These are phyloP conservation scores for Cordyceps javanica DNA, from an alignment of 2,329 filamentous ascomycete genomes.

Conservation along the genomic window DNA sequence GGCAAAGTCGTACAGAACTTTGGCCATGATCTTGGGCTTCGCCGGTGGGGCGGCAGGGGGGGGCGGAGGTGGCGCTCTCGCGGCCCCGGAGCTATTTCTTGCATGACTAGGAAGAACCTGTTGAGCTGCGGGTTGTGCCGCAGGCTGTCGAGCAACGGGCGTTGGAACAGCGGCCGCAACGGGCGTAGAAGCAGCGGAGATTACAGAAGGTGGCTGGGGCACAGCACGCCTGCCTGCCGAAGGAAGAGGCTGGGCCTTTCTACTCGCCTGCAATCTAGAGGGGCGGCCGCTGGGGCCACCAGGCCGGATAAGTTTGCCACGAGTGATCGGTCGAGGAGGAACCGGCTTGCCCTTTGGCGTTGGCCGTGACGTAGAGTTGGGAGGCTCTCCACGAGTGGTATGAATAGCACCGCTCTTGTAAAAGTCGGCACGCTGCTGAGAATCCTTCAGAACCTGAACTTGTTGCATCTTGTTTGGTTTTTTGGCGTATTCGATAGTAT, in stretches of 20 bases:
- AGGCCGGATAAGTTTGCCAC: conserved; percentile 84
- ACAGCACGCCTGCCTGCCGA: conserved; percentile 28
- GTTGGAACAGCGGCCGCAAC: conserved; percentile 16
- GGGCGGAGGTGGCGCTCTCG: conserved; percentile 56
- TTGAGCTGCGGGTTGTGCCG: conserved; percentile 13
- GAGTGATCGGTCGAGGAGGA: conserved; percentile 83
- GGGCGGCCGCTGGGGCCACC: conserved; percentile 79
- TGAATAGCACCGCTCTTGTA: conserved; percentile 95
- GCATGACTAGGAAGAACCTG: conserved; percentile 41
- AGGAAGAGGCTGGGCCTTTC: conserved; percentile 39
- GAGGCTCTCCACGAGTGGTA: conserved; percentile 74
- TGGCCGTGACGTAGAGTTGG: conserved; percentile 74
- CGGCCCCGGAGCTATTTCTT: conserved; percentile 46
- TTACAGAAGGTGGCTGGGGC: conserved; percentile 29
- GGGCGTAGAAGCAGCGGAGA: conserved; percentile 22
- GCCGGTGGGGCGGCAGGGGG: conserved; percentile 59
- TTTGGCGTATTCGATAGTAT: conserved; percentile 91
- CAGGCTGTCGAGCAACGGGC: conserved; percentile 11
- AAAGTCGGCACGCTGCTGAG: conserved; percentile 66
- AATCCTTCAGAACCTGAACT: conserved; percentile 88
- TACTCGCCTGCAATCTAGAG: conserved; percentile 57
- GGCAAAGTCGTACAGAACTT: conserved; percentile 86
- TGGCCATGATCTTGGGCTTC: conserved; percentile 68
- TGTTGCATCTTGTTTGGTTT: conserved; percentile 88
- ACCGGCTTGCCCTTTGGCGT: conserved; percentile 85